Evolutionary conservation across 23 red algal genomes (phyloP).

Genomic region (Gracilariopsis chorda): DNA sequence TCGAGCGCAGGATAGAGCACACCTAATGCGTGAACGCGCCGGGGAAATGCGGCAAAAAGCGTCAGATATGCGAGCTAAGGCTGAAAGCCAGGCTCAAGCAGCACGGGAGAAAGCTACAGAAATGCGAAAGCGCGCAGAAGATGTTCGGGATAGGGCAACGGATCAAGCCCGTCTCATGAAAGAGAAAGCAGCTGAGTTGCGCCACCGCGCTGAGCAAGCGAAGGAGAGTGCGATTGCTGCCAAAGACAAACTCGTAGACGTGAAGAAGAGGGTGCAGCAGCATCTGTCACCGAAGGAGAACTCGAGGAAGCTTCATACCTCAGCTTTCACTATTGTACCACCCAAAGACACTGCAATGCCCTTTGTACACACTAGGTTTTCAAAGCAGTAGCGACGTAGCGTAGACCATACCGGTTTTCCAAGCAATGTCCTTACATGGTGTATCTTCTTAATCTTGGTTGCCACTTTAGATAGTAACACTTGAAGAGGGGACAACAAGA

Average conservation of each 20-base stretch:
- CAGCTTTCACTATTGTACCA: background rate
- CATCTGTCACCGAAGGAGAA: background rate
- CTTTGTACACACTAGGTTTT: conserved; percentile 2
- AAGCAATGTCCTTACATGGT: too few relatives aligned
- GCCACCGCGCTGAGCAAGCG: conserved; percentile 22
- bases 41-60: too few relatives aligned
- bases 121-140: background rate
- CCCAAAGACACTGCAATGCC: background rate
- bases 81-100: background rate
- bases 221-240: conserved; percentile 48
- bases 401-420: too few relatives aligned
- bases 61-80: background rate
- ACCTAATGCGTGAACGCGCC: background rate
- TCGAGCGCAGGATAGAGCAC: conserved; percentile 17
- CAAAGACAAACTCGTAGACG: conserved; percentile 22
- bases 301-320: background rate
- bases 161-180: conserved; percentile 21
- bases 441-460: too few relatives aligned
- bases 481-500: too few relatives aligned
- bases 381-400: too few relatives aligned
- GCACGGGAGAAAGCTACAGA: background rate
- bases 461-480: too few relatives aligned
- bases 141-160: conserved; percentile 17
- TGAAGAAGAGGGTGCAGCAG: conserved; percentile 24
- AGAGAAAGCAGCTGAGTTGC: background rate